Conservation (phyloP, 2,329 filamentous ascomycete species). For the Ceratocystis diversiconidia region DNA sequence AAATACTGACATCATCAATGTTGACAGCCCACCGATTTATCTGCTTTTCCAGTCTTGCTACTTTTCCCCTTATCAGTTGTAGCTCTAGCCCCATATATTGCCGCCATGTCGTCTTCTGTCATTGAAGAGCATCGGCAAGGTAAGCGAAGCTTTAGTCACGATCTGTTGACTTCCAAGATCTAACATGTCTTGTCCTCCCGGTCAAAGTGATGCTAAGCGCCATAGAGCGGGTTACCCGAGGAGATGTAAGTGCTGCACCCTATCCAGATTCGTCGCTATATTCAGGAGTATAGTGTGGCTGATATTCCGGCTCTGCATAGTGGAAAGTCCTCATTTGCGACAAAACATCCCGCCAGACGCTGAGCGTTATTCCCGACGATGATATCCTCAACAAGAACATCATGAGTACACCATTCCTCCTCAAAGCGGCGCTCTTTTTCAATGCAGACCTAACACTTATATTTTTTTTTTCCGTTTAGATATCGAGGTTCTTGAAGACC, state of each 20-base stretch:
- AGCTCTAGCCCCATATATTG: neutral
- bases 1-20: neutral
- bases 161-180: neutral
- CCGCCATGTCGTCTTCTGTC: conserved; percentile 66
- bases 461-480: conserved; percentile 38
- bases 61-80: neutral
- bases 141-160: conserved; percentile 19
- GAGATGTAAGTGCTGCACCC: conserved; percentile 48
- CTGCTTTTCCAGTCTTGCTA: neutral
- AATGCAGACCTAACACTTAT: conserved; percentile 12
- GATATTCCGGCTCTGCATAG: conserved; percentile 31
- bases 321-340: conserved; percentile 97
- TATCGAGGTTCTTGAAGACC: conserved; percentile 86
- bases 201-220: conserved; percentile 49
- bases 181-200: conserved; percentile 24
- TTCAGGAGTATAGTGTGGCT: neutral
- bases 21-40: conserved; percentile 24
- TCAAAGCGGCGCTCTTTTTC: neutral
- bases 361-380: conserved; percentile 88
- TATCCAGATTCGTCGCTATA: neutral
- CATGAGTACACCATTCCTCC: conserved; percentile 51
- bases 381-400: conserved; percentile 95
- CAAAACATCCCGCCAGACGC: conserved; percentile 64
- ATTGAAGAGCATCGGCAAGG: conserved; percentile 62
- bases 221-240: conserved; percentile 63